phyloP scores from a whole-genome alignment of 257 asterid species.

The Leonotis leonurus region DNA sequence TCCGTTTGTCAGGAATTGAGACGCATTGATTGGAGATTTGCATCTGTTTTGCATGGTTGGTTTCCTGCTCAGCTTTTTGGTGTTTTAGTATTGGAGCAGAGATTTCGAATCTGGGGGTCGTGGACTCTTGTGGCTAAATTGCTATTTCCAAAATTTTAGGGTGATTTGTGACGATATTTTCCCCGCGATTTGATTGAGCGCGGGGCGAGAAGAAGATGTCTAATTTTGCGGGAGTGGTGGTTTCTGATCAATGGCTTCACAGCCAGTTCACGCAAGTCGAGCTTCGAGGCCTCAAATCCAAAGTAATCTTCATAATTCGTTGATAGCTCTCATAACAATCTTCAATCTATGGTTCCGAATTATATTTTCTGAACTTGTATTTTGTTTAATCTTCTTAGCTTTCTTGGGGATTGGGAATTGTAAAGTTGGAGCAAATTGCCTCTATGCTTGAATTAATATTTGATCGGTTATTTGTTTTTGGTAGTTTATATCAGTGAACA shows the following conservation, averaged over 20 bases:
- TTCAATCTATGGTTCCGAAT: neutral
- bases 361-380: slow-evolving; percentile 10
- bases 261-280: slow-evolving; percentile 94
- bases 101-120: slow-evolving; percentile 17
- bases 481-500: slow-evolving; percentile 64
- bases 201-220: slow-evolving; percentile 56
- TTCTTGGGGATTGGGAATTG: slow-evolving; percentile 7
- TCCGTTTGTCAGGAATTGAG: slow-evolving; percentile 12
- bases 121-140: slow-evolving; percentile 14
- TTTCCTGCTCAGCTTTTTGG: slow-evolving; percentile 8
- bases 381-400: slow-evolving; percentile 1
- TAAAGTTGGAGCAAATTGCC: slow-evolving; percentile 15
- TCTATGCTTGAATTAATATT: slow-evolving; percentile 16
- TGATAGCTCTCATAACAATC: neutral
- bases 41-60: slow-evolving; percentile 23
- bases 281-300: slow-evolving; percentile 79
- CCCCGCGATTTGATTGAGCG: slow-evolving; percentile 39
- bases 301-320: slow-evolving; percentile 38
- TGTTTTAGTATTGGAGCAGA: slow-evolving; percentile 15
- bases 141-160: slow-evolving; percentile 7
- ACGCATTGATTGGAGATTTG: slow-evolving; percentile 10
- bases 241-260: slow-evolving; percentile 96
- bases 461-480: neutral
- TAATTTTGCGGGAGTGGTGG: slow-evolving; percentile 71
- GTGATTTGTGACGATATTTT: slow-evolving; percentile 15